These are phyloP conservation scores for Thozetella sp. DNA, from an alignment of 495 filamentous ascomycete genomes.

Conservation along the genomic window DNA sequence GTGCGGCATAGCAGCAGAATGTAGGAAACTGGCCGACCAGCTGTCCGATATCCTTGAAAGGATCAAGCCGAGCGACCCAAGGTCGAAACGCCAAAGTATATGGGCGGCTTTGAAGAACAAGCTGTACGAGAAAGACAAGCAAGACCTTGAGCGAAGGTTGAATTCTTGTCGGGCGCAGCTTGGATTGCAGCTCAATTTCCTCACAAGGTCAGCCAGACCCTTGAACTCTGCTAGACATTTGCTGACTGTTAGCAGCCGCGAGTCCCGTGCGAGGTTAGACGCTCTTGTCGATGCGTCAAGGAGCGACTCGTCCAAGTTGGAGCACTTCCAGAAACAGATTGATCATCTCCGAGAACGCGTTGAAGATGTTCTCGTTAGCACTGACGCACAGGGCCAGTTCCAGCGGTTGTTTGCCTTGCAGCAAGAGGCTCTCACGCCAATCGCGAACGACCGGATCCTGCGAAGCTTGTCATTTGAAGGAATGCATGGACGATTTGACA, in stretches of 20 bases:
- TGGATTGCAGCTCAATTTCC: background rate
- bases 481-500: slow-evolving; percentile 16
- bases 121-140: background rate
- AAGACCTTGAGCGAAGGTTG: background rate
- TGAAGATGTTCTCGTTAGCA: background rate
- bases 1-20: background rate
- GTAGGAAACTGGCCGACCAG: background rate
- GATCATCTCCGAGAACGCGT: background rate
- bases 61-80: background rate
- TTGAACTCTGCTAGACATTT: too few species aligned
- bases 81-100: background rate
- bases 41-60: background rate
- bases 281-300: slow-evolving; percentile 18
- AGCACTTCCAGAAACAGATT: background rate
- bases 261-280: slow-evolving; percentile 18
- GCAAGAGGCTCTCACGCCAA: too few species aligned
- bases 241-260: slow-evolving; percentile 14
- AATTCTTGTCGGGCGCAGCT: background rate
- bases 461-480: slow-evolving; percentile 17
- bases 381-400: slow-evolving; percentile 2
- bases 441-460: slow-evolving; percentile 15
- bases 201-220: slow-evolving; percentile 13
- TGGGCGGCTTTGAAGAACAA: background rate
- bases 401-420: slow-evolving; percentile 11
- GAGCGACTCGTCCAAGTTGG: slow-evolving; percentile 17